Evolutionary conservation across 2,329 filamentous ascomycete genomes (phyloP).

Genomic region (Talaromyces sp.): DNA sequence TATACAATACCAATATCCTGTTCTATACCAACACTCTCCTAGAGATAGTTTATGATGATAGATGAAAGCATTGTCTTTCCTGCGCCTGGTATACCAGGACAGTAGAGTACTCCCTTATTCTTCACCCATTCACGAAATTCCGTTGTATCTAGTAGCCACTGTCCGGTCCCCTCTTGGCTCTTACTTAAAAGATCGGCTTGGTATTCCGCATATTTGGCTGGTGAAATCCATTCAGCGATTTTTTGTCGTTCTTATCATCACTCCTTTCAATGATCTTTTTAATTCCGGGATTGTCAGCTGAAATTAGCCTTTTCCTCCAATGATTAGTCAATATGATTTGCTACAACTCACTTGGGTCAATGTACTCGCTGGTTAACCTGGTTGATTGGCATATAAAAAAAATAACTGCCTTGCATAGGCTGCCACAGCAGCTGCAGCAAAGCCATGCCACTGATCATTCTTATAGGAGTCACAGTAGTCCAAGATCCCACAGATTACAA

Average conservation of each 20-base stretch:
- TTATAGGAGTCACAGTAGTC: constrained; percentile 7
- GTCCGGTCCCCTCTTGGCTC: not conserved
- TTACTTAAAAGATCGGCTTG: not conserved
- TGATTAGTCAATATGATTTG: not conserved
- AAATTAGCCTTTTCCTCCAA: not conserved
- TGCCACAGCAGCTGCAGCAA: constrained; percentile 1
- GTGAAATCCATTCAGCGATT: not conserved
- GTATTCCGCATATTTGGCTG: not conserved
- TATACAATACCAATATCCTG: constrained; percentile 3
- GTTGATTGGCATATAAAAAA: not conserved
- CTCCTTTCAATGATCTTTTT: not conserved
- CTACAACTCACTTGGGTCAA: not conserved
- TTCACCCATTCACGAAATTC: constrained; percentile 1
- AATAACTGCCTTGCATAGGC: constrained; percentile 3
- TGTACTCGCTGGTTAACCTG: not conserved
- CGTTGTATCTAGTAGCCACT: constrained; percentile 1
- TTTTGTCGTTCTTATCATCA: constrained; percentile 2
- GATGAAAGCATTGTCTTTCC: constrained; percentile 40
- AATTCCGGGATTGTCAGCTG: not conserved
- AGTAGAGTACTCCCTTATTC: not conserved
- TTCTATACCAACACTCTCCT: not conserved
- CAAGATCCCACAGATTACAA: constrained; percentile 3
- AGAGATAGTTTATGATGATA: constrained; percentile 30
- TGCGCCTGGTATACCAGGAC: constrained; percentile 34
- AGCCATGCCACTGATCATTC: constrained; percentile 3